These are phyloP conservation scores for Phialophora macrospora DNA, from an alignment of 2,329 filamentous ascomycete species.

Conservation along the genomic window DNA sequence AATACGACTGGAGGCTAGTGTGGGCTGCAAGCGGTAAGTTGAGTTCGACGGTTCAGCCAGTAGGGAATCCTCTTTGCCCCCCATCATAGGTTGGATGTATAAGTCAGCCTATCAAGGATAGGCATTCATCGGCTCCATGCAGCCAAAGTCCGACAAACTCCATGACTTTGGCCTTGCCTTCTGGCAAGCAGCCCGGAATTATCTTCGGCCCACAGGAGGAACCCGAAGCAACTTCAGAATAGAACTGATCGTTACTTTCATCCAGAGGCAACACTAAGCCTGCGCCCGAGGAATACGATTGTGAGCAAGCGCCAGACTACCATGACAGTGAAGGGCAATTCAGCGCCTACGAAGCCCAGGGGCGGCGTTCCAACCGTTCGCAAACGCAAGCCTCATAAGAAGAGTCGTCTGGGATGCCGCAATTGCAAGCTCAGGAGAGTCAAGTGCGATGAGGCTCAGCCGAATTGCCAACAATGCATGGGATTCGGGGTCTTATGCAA, in stretches of 20 bases:
- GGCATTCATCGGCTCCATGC: not conserved
- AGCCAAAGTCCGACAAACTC: conserved; percentile 14
- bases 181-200: not conserved
- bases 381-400: conserved; percentile 38
- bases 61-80: not conserved
- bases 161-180: conserved; percentile 4
- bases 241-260: not conserved
- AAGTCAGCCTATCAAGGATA: not conserved
- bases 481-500: conserved; percentile 56
- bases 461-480: conserved; percentile 51
- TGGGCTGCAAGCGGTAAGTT: conserved; percentile 1
- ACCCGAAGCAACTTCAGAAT: not conserved
- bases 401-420: conserved; percentile 56
- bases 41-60: conserved; percentile 2
- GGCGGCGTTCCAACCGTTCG: conserved; percentile 3
- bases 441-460: conserved; percentile 58
- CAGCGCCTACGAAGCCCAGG: not conserved
- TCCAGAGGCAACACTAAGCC: not conserved
- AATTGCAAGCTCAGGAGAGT: conserved; percentile 60
- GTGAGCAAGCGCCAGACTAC: not conserved
- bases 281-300: not conserved
- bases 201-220: not conserved
- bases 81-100: not conserved
- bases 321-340: conserved; percentile 6
- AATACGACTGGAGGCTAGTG: conserved; percentile 21